phyloP scores from a whole-genome alignment of 176 grass and related monocot genomes.

The Aegilops tauschii region DNA sequence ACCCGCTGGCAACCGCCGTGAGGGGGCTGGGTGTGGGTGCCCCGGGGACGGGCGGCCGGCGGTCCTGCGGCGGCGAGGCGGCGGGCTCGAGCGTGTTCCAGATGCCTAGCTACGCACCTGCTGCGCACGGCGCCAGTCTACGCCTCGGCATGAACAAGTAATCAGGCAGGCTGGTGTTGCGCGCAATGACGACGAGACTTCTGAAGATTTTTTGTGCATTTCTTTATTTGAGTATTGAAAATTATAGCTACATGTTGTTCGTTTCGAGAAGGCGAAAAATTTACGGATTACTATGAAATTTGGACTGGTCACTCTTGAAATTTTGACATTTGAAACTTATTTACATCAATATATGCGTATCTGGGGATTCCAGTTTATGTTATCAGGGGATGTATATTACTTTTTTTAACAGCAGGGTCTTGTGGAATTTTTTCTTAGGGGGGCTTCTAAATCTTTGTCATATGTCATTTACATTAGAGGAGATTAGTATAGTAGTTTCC shows the following conservation, averaged over 20 bases:
- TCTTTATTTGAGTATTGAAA: background rate
- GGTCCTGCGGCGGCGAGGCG: background rate
- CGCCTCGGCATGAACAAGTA: background rate
- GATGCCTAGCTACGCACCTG: background rate
- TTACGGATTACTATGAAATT: no score
- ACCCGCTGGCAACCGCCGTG: background rate
- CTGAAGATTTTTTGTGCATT: background rate
- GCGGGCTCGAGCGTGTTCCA: background rate
- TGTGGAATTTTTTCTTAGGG: no score
- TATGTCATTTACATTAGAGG: no score
- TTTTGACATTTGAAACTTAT: background rate
- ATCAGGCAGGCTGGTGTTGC: background rate
- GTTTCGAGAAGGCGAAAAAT: background rate
- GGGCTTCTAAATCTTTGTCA: no score
- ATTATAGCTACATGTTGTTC: background rate
- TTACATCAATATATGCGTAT: background rate
- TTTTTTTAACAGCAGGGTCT: no score
- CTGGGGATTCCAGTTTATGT: background rate
- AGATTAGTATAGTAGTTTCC: no score
- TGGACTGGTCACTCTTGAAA: background rate
- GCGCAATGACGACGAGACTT: background rate
- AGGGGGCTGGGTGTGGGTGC: background rate
- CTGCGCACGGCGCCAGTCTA: background rate
- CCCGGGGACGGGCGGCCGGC: background rate
- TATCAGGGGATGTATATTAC: no score